Base-by-base conservation (phyloP, 2,329 filamentous ascomycete species). In the Stemphylium lycopersici region DNA sequence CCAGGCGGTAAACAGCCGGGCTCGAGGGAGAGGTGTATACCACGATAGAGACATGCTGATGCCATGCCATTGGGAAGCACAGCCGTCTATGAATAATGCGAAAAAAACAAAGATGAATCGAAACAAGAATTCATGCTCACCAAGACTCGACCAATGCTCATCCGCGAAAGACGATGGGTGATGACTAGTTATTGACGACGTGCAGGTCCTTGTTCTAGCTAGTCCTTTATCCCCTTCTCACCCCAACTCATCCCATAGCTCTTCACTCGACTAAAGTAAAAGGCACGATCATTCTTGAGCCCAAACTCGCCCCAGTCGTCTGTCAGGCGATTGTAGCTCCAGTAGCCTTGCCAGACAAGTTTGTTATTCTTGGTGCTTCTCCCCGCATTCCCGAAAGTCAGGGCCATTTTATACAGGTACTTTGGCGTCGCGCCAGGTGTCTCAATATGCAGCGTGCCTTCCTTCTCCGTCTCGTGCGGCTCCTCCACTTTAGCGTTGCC, bases 281-380 rank as follows among this genome's bases (percentile, higher is more conserved):
- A 88, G 1, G 83, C 76, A 56, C 80, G 77, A 72, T 87, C 84
- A 66, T 88, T 85, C 69, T 82, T 83, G 63, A 88, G 67, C 2
- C 79, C 79, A 75, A 98, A 98, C 76, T 90, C 89, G 3, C 83
- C 90, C 90, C 90, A 95, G 75, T 97, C 93, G 72, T 96, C 92
- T 6, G 91, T 96, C 68, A 96, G 75, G 63, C 85, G 84, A 71
- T 98, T 96, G 71, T 96, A 93, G 77, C 88, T 93, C 85, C 91
- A 96, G 72, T 93, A 97, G 0, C 90, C 89, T 66, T 89, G 89
- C 93, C 95, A 99, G 0, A 81, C 78, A 45, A 99, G 77, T 76
- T 96, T 96, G 58, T 93, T 97, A 68, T 96, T 96, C 70, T 87
- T 86, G 0, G 87, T 80, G 1, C 80, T 78, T 26, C 76, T 74